Conservation (phyloP, 768 basidiomycete species). For the Boletus rufocinnamomeus region DNA sequence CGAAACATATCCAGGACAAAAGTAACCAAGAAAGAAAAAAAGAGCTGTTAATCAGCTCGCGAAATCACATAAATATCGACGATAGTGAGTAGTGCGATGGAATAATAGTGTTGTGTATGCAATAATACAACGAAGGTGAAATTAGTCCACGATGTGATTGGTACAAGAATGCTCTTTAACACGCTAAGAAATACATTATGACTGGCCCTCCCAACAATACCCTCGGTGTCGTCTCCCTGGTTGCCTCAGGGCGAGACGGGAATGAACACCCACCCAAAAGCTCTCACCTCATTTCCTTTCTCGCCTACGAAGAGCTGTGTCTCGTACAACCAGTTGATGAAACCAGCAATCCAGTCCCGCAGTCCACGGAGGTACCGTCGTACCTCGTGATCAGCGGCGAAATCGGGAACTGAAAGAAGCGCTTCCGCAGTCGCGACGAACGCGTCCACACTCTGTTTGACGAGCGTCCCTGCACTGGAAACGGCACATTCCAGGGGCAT, state of each 20-base stretch:
- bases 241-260: constrained; percentile 19
- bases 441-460: constrained; percentile 33
- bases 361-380: constrained; percentile 49
- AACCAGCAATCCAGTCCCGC: constrained; percentile 56
- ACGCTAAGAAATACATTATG: constrained; percentile 5
- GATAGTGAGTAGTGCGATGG: background rate
- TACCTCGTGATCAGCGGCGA: constrained; percentile 28
- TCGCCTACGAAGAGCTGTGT: constrained; percentile 61
- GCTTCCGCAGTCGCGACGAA: constrained; percentile 29
- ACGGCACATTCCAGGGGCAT: constrained; percentile 52
- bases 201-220: background rate
- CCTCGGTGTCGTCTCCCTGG: background rate
- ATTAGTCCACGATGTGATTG: background rate
- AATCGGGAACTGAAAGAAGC: constrained; percentile 17
- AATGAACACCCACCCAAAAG: constrained; percentile 65
- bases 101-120: background rate
- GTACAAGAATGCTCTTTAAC: constrained; percentile 2
- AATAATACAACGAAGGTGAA: background rate
- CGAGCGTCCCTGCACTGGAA: constrained; percentile 21
- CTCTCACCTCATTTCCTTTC: constrained; percentile 56
- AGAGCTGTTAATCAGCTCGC: background rate
- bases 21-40: background rate
- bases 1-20: background rate
- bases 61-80: background rate
- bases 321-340: constrained; percentile 67